phyloP scores from a whole-genome alignment of 1,284 basidiomycete genomes.

The Tremellales sp. region DNA sequence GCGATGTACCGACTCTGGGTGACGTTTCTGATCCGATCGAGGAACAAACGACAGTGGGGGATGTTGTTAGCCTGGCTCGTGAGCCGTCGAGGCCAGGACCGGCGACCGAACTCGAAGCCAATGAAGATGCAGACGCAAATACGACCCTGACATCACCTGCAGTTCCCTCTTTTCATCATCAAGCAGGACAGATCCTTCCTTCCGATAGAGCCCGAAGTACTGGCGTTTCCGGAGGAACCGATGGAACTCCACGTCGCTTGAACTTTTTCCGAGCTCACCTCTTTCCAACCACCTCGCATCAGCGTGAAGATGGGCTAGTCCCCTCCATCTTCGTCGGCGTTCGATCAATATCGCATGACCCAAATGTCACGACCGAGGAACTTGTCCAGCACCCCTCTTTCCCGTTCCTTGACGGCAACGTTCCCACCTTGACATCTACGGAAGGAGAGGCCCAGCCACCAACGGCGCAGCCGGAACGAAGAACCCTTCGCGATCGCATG shows the following conservation, averaged over 20 bases:
- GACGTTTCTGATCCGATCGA: too few relatives aligned
- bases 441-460: background rate
- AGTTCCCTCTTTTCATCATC: slow-evolving; percentile 35
- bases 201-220: background rate
- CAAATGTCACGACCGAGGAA: slow-evolving; percentile 35
- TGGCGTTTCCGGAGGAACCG: slow-evolving; percentile 28
- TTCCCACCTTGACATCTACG: slow-evolving; percentile 9
- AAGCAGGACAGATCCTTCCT: slow-evolving; percentile 30
- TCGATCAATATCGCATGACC: slow-evolving; percentile 36
- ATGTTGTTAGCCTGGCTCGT: too few relatives aligned
- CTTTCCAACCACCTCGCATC: slow-evolving; percentile 29
- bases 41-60: too few relatives aligned
- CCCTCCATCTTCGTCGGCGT: slow-evolving; percentile 47
- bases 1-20: too few relatives aligned
- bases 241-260: slow-evolving; percentile 35
- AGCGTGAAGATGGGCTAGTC: slow-evolving; percentile 30
- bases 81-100: too few relatives aligned
- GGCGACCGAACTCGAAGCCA: background rate
- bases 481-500: slow-evolving; percentile 28
- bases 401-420: slow-evolving; percentile 40
- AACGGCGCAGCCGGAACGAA: slow-evolving; percentile 7
- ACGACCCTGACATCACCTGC: background rate
- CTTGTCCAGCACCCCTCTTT: slow-evolving; percentile 37
- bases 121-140: background rate
- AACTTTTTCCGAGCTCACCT: slow-evolving; percentile 49